These are phyloP conservation scores for Penstemon eatonii DNA, from an alignment of 257 asterid species.

Conservation along the genomic window DNA sequence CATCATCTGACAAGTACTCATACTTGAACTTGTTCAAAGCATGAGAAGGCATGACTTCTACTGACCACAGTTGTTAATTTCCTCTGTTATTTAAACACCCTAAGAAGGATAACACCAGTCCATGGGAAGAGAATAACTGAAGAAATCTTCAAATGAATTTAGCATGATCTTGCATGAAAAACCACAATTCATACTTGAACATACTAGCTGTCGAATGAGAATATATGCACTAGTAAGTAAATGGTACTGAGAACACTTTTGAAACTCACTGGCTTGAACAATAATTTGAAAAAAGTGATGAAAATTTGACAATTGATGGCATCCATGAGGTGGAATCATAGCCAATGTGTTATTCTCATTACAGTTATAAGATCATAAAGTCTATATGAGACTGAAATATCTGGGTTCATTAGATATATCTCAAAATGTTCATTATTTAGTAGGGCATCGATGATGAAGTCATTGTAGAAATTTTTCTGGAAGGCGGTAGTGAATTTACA, in stretches of 20 bases:
- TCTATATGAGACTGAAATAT: conserved; percentile 21
- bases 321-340: not conserved
- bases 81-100: no score
- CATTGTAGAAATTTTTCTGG: conserved; percentile 73
- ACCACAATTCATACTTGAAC: not conserved
- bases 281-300: not conserved
- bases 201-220: not conserved
- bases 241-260: no score
- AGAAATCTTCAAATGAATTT: not conserved
- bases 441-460: conserved; percentile 91
- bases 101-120: not conserved
- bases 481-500: conserved; percentile 90
- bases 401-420: conserved; percentile 19
- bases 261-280: not conserved
- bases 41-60: not conserved
- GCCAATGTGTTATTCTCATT: not conserved
- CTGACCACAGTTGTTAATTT: not conserved
- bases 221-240: not conserved
- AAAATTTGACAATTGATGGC: not conserved
- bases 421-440: conserved; percentile 21
- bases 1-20: not conserved
- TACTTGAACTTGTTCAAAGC: not conserved
- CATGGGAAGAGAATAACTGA: not conserved
- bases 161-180: not conserved
- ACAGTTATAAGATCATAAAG: not conserved